phyloP scores from a whole-genome alignment of 2,329 filamentous ascomycete species.

The Neonectria faginata region DNA sequence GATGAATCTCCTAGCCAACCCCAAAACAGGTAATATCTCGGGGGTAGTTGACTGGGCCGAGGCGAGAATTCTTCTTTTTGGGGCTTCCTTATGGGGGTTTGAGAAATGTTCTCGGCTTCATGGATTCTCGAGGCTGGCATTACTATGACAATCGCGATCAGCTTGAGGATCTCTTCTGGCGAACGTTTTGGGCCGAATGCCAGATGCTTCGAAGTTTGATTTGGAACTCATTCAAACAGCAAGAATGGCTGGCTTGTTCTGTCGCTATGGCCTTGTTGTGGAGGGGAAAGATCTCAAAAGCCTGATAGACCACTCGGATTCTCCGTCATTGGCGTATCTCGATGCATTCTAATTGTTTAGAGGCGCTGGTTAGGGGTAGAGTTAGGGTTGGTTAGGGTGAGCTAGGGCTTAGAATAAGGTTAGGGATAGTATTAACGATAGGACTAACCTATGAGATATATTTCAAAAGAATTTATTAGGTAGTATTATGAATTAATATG shows the following conservation, averaged over 20 bases:
- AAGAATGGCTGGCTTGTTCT: neutral
- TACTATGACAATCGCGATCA: constrained; percentile 4
- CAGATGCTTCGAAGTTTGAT: neutral
- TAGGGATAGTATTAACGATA: too few species aligned
- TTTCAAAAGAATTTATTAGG: too few species aligned
- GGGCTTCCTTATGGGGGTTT: constrained; percentile 10
- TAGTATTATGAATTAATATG: too few species aligned
- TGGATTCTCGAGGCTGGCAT: constrained; percentile 15
- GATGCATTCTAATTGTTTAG: too few species aligned
- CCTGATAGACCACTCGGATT: too few species aligned
- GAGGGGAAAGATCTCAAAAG: too few species aligned
- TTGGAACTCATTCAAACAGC: neutral
- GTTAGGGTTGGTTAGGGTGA: too few species aligned
- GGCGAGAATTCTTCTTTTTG: constrained; percentile 9
- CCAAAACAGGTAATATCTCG: constrained; percentile 2
- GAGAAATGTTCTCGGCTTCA: constrained; percentile 19
- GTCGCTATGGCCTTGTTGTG: too few species aligned
- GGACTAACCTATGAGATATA: too few species aligned
- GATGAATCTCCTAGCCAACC: constrained; percentile 6
- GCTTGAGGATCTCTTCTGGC: constrained; percentile 14
- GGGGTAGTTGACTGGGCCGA: constrained; percentile 12
- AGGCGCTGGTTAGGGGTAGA: too few species aligned
- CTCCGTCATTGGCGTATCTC: too few species aligned
- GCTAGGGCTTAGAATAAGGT: too few species aligned
- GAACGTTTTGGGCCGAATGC: constrained; percentile 1